A percentile compares a stretch with the other conserved stretches of the same genome.
These are phyloP conservation scores for Neofusicoccum kwambonambiense DNA, from an alignment of 2,329 filamentous ascomycete genomes.

Conservation along the genomic window DNA sequence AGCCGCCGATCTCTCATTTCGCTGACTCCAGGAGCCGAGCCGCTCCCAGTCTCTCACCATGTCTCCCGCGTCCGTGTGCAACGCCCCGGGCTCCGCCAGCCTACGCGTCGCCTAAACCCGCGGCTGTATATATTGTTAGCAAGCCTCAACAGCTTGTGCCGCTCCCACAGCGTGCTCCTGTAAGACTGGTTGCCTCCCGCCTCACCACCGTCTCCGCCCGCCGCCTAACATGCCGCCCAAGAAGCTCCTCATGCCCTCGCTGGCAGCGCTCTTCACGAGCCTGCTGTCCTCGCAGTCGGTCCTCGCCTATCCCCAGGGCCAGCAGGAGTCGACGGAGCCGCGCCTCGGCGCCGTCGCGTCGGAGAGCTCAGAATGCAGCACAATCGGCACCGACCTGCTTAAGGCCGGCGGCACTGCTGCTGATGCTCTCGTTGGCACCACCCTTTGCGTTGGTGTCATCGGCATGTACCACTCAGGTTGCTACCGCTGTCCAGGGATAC, in stretches of 20 bases:
- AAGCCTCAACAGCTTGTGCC: background rate
- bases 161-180: background rate
- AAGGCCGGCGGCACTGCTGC: slow-evolving; percentile 52
- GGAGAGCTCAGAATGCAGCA: slow-evolving; percentile 44
- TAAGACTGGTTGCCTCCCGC: background rate
- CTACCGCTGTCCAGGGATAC: background rate
- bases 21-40: background rate
- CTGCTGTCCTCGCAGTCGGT: slow-evolving; percentile 11
- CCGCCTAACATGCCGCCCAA: slow-evolving; percentile 10
- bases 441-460: slow-evolving; percentile 48
- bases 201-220: background rate
- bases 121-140: background rate
- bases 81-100: background rate
- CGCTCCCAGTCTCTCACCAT: background rate
- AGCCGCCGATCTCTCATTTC: slow-evolving; percentile 4
- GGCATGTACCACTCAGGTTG: slow-evolving; percentile 47
- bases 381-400: slow-evolving; percentile 48
- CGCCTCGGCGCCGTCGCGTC: slow-evolving; percentile 47
- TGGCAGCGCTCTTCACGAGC: slow-evolving; percentile 17
- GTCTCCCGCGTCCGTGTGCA: background rate
- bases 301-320: background rate
- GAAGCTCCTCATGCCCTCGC: slow-evolving; percentile 12
- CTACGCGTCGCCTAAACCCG: background rate
- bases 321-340: background rate
- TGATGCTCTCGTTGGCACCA: slow-evolving; percentile 49